phyloP scores from a whole-genome alignment of 2,329 filamentous ascomycete species.

The Lasiodiplodia hormozganensis region DNA sequence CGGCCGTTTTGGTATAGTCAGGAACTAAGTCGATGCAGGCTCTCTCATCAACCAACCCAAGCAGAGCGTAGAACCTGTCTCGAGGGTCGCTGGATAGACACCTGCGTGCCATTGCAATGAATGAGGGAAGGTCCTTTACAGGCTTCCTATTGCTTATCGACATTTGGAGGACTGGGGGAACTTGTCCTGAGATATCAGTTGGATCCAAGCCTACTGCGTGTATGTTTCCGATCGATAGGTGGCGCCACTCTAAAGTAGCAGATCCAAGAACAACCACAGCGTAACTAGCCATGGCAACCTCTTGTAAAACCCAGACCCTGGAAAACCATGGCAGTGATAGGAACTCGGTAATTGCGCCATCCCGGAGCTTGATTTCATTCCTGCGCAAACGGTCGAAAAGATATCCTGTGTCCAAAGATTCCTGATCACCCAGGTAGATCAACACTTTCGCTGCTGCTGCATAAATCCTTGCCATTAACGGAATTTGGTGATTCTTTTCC shows the following conservation, averaged over 20 bases:
- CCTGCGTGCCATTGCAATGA: neutral
- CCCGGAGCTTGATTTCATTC: too few relatives aligned
- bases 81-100: neutral
- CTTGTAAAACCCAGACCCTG: neutral
- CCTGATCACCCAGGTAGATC: neutral
- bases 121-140: neutral
- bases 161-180: neutral
- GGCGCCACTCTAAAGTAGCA: neutral
- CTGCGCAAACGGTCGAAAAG: neutral
- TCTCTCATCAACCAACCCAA: neutral
- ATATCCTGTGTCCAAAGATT: fast-evolving
- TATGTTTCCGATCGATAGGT: neutral
- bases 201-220: neutral
- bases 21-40: neutral
- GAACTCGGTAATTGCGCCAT: neutral
- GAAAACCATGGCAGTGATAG: neutral
- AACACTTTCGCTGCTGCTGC: neutral
- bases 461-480: neutral
- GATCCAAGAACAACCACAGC: neutral
- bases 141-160: neutral
- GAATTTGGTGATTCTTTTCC: neutral
- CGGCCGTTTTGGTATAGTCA: neutral
- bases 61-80: neutral
- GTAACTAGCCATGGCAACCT: neutral
- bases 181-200: fast-evolving